phyloP scores from a whole-genome alignment of 257 asterid species.

The Linderniella brevidens region DNA sequence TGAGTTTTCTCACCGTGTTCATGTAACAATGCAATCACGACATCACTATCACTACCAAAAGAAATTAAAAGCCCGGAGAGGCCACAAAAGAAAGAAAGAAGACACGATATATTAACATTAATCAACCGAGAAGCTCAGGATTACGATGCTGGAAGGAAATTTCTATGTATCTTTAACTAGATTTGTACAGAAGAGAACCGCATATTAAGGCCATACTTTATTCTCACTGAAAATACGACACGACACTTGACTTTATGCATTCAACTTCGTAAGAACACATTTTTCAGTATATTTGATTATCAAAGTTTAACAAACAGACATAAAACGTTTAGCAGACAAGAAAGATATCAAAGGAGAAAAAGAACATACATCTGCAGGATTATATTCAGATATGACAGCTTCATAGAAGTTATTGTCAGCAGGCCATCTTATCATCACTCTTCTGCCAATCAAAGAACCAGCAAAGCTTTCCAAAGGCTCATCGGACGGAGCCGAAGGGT shows the following conservation, averaged over 20 bases:
- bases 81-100: too few relatives aligned
- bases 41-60: slow-evolving; percentile 7
- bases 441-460: slow-evolving; percentile 65
- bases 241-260: too few relatives aligned
- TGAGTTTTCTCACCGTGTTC: too few relatives aligned
- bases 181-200: not conserved
- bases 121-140: not conserved
- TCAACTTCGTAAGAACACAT: slow-evolving; percentile 1
- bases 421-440: slow-evolving; percentile 95
- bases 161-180: not conserved
- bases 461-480: slow-evolving; percentile 41
- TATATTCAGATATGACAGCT: slow-evolving; percentile 68
- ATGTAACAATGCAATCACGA: too few relatives aligned
- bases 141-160: not conserved
- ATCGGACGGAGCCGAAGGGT: slow-evolving; percentile 27
- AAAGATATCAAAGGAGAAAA: slow-evolving; percentile 3
- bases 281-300: slow-evolving; percentile 4
- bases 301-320: slow-evolving; percentile 1
- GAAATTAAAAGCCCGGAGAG: too few relatives aligned
- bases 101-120: not conserved
- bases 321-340: slow-evolving; percentile 10
- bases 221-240: too few relatives aligned
- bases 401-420: slow-evolving; percentile 81
- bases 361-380: slow-evolving; percentile 54
- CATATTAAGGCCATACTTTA: too few relatives aligned